Evolutionary conservation across 768 basidiomycete genomes (phyloP).

Genomic region (Kwoniella europaea): DNA sequence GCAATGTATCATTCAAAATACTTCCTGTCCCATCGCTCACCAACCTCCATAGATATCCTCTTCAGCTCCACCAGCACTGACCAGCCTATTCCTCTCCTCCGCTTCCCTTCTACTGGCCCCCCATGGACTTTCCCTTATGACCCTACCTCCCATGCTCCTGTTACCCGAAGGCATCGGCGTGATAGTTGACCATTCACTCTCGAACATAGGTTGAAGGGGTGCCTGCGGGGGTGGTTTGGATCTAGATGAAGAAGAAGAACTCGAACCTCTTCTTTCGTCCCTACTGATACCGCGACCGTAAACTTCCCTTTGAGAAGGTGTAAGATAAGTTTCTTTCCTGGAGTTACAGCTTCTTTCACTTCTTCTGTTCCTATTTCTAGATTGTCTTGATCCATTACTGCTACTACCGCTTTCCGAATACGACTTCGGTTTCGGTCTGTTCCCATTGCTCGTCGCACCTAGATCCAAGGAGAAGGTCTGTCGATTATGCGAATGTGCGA

Average conservation of each 20-base stretch:
- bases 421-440: conserved; percentile 4
- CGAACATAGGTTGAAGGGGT: conserved; percentile 5
- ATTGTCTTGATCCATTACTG: background rate
- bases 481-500: background rate
- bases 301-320: conserved; percentile 3
- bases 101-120: background rate
- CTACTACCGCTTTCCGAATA: background rate
- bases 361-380: background rate
- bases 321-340: background rate
- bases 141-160: background rate
- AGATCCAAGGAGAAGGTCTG: conserved; percentile 4
- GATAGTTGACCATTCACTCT: conserved; percentile 11
- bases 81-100: background rate
- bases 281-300: background rate
- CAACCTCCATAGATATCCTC: conserved; percentile 8
- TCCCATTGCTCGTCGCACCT: background rate
- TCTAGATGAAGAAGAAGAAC: background rate
- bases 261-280: background rate
- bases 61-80: background rate
- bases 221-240: background rate
- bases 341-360: background rate
- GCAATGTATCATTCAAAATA: no score
- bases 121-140: background rate
- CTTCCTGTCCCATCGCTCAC: background rate
- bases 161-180: background rate